Evolutionary conservation across 2,329 filamentous ascomycete genomes (phyloP).

Genomic region (Chlorencoelia australis): DNA sequence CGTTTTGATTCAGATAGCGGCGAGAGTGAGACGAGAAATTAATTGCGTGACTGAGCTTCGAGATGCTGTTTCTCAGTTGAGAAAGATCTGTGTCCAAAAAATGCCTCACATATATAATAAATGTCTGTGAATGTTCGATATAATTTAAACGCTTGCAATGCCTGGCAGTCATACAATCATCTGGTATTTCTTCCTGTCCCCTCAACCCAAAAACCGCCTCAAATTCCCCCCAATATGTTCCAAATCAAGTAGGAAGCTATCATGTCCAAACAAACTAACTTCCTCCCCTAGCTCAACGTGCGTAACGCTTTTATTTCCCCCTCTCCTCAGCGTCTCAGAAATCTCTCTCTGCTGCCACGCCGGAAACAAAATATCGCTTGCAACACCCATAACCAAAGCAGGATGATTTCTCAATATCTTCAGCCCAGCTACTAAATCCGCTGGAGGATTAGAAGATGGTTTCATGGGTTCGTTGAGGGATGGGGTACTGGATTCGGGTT

Average conservation of each 20-base stretch:
- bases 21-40: no score
- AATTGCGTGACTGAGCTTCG: no score
- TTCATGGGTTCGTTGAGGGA: constrained; percentile 26
- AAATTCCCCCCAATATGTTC: constrained; percentile 84
- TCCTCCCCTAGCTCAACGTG: constrained; percentile 92
- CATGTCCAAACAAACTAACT: constrained; percentile 88
- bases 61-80: no score
- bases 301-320: constrained; percentile 71
- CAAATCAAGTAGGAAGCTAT: constrained; percentile 88
- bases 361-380: constrained; percentile 92
- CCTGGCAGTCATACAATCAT: no score
- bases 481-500: constrained; percentile 41
- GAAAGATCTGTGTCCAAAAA: no score
- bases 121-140: neutral
- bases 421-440: constrained; percentile 71
- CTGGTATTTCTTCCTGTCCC: no score
- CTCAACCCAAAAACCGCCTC: constrained; percentile 57
- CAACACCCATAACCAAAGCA: constrained; percentile 83
- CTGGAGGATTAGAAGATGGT: constrained; percentile 49
- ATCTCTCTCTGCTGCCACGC: constrained; percentile 97
- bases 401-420: constrained; percentile 63
- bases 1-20: no score
- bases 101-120: neutral
- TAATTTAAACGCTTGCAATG: no score
- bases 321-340: constrained; percentile 66